These are phyloP conservation scores for Phytophthora foliorum DNA, from an alignment of 352 stramenopile genomes.

Conservation along the genomic window DNA sequence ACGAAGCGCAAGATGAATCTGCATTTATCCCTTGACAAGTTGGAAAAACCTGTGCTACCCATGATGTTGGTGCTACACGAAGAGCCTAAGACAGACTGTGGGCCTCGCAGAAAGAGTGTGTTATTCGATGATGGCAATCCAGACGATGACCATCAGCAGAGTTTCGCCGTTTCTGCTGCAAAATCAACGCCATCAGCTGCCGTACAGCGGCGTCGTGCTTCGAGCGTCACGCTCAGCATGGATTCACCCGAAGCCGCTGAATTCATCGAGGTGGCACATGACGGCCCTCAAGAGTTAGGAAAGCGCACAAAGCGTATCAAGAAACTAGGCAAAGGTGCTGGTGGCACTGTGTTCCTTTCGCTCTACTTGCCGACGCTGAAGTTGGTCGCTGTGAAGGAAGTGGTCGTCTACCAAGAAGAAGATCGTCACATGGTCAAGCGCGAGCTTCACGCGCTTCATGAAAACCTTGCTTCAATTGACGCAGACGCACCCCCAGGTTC, in stretches of 20 bases:
- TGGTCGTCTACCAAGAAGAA: constrained; percentile 82
- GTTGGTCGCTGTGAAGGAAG: constrained; percentile 89
- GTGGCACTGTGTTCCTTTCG: constrained; percentile 82
- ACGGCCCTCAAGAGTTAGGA: constrained; percentile 73
- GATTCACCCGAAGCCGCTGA: constrained; percentile 71
- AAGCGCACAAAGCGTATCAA: constrained; percentile 75
- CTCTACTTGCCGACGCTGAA: constrained; percentile 88
- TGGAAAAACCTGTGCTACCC: constrained; percentile 43
- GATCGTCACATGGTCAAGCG: constrained; percentile 89
- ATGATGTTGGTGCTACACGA: constrained; percentile 45
- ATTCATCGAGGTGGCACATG: constrained; percentile 79
- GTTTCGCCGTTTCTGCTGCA: background rate
- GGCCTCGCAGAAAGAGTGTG: constrained; percentile 18
- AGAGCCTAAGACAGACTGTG: constrained; percentile 17
- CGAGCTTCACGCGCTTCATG: constrained; percentile 89
- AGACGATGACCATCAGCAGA: background rate
- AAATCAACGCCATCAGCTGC: constrained; percentile 1
- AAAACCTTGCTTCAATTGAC: constrained; percentile 69
- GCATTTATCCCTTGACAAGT: constrained; percentile 56
- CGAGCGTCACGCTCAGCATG: constrained; percentile 70
- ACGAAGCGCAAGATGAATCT: constrained; percentile 68
- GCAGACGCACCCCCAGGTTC: background rate
- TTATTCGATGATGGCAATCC: constrained; percentile 21
- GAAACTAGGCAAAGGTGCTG: constrained; percentile 84
- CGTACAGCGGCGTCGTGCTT: constrained; percentile 43